Base-by-base conservation (phyloP, 169 alveolate species). In the Amoebophrya sp. region DNA sequence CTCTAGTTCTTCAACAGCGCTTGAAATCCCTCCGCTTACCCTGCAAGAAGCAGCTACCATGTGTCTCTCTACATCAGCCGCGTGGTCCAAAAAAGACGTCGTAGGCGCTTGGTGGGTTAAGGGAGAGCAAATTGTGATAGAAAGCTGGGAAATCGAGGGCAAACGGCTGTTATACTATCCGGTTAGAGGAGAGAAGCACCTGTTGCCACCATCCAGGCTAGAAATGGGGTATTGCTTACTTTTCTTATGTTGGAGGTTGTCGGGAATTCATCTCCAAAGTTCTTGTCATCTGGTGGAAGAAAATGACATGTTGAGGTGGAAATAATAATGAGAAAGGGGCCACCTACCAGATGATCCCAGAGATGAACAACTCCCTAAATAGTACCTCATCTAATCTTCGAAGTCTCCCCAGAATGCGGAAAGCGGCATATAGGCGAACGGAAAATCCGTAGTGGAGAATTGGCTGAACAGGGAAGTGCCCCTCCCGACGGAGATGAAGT, bases 401-500 rank as follows among this genome's bases (percentile, higher is more conserved):
- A n/a, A n/a, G n/a, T n/a, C n/a, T n/a, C n/a, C n/a, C n/a, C n/a
- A n/a, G n/a, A n/a, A n/a, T n/a, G n/a, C n/a, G 26, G 2, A 6
- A 26, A 6, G 83, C 12, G 83, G 33, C 83, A 65, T 36, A 36
- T 36, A 65, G 83, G 83, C 38, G 83, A 65, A 18, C 83, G 83
- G 26, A 65, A 65, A 26, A 26, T 65, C 2, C 83, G 83, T 29
- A 6, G 33, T 36, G 83, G 83, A 65, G 83, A 65, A 1, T 29
- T 18, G n/a, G 83, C 18, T 65, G 65, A 47, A 18, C 65, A 47
- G 65, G 29, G n/a, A n/a, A n/a, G n/a, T n/a, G n/a, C n/a, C n/a
- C n/a, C n/a, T n/a, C n/a, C n/a, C n/a, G 83, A 65, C 83, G 83
- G n/a, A 36, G 83, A 65, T 12, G 83, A 65, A 65, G n/a, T 18